Base-by-base conservation (phyloP, 2,329 filamentous ascomycete genomes). In the Diaporthe sp. region DNA sequence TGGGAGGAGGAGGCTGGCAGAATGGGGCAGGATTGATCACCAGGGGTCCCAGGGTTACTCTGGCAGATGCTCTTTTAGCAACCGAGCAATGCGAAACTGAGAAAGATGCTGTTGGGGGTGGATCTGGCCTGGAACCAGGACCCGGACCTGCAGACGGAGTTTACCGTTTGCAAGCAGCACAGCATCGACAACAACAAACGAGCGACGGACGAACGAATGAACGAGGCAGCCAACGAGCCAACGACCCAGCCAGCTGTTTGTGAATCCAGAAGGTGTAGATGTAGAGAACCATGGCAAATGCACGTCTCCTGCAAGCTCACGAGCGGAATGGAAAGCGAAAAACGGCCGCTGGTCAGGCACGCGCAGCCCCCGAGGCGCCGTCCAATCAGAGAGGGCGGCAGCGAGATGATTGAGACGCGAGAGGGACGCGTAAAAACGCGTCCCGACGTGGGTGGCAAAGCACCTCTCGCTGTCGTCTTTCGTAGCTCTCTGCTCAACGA, bases 31-130 rank as follows among this genome's bases (percentile, higher is more conserved):
- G 53, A 60, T 49, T 34, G 44, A 49, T 25, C 2, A 15, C 51
- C 42, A 61, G 53, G 55, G 57, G 20, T 34, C 51, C 55, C 25
- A 58, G 53, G 55, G 55, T 49, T 25, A 60, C 53, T 37, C 55
- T 72, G 47, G 28, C 37, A 31, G 28, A 58, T 63, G 71, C 58
- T 39, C 57, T 72, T 53, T 39, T 53, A 63, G 44, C 39, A 55
- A 31, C 28, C 47, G 31, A 73, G 71, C 42, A 37, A 65, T 57
- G 47, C 58, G 25, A 55, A 55, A 70, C 49, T 70, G 65, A 72
- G 71, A 72, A 72, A 72, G 70, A 72, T n/a, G 70, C 70, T 72
- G 63, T 68, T 68, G 63, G 63, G 39, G 34, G 47, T 68, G 63
- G 63, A 68, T 68, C 63, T 68, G 63, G 63, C 47, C 47, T 34